A percentile compares a stretch with the other conserved stretches of the same genome.
phyloP scores from a whole-genome alignment of 148 eudicot species.

The Rhododendron kiyosumense region DNA sequence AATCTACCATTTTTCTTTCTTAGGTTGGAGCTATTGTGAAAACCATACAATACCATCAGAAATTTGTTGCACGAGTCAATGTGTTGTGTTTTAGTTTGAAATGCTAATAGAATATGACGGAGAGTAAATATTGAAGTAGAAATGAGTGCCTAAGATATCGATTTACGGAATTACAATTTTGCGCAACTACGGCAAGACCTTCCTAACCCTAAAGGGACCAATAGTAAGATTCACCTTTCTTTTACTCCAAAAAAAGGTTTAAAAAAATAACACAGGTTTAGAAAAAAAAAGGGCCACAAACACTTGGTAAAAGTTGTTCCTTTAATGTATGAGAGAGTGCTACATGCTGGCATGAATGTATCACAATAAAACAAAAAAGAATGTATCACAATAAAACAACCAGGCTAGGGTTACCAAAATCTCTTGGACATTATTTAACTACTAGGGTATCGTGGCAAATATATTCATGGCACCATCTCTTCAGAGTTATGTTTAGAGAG shows the following conservation, averaged over 20 bases:
- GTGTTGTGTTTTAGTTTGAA: not conserved
- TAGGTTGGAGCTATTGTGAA: not conserved
- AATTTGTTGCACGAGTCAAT: not conserved
- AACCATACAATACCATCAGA: not conserved
- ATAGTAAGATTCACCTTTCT: not conserved
- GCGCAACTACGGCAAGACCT: not conserved
- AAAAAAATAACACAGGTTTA: not conserved
- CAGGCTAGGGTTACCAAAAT: not conserved
- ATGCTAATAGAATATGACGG: not conserved
- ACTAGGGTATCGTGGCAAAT: not conserved
- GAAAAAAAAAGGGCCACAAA: not conserved
- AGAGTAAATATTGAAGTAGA: not conserved
- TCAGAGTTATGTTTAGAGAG: not conserved
- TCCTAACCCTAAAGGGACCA: not conserved
- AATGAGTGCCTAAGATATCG: not conserved
- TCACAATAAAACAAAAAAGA: not conserved
- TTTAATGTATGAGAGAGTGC: not conserved
- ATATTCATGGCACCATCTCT: not conserved
- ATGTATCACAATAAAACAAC: too few species aligned
- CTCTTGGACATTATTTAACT: not conserved
- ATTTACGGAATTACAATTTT: not conserved
- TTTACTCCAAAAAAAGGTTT: not conserved
- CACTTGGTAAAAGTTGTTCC: not conserved
- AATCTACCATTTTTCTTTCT: not conserved
- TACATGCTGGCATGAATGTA: not conserved